phyloP scores from a whole-genome alignment of 306 rosid genomes.

The Aeschynomene evenia region DNA sequence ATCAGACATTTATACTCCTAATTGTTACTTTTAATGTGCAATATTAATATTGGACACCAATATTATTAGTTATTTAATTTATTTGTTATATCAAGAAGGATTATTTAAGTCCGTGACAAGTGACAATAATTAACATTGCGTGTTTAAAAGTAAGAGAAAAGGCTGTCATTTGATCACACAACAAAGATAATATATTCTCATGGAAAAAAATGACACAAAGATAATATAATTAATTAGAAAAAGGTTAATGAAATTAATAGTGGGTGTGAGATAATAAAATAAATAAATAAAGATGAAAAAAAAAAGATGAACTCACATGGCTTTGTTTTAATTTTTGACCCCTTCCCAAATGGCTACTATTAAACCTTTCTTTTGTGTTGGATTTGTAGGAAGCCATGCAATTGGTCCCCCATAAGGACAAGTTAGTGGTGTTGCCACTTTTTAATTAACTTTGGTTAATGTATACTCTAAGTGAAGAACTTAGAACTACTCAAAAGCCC shows the following conservation, averaged over 20 bases:
- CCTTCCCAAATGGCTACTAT: conserved; percentile 16
- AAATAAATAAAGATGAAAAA: no score
- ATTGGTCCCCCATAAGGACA: conserved; percentile 73
- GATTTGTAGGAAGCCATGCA: conserved; percentile 54
- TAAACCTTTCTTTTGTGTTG: conserved; percentile 46
- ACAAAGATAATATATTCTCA: conserved; percentile 26
- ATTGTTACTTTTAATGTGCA: conserved; percentile 18
- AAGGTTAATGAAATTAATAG: not conserved
- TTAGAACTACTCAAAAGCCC: conserved; percentile 38
- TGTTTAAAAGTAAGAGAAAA: conserved; percentile 17
- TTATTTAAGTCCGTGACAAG: conserved; percentile 15
- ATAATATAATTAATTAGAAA: not conserved
- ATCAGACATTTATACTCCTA: not conserved
- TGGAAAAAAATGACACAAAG: not conserved
- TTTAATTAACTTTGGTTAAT: conserved; percentile 51
- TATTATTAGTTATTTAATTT: no score
- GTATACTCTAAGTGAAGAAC: conserved; percentile 35
- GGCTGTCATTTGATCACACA: not conserved
- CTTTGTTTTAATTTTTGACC: not conserved
- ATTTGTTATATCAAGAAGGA: conserved; percentile 27
- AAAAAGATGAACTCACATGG: conserved; percentile 39
- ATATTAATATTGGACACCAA: conserved; percentile 51
- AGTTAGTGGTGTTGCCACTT: conserved; percentile 44
- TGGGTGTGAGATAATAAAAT: not conserved
- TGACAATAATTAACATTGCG: conserved; percentile 36